phyloP scores from a whole-genome alignment of 129 eudicot species.

The Escallonia herrerae region DNA sequence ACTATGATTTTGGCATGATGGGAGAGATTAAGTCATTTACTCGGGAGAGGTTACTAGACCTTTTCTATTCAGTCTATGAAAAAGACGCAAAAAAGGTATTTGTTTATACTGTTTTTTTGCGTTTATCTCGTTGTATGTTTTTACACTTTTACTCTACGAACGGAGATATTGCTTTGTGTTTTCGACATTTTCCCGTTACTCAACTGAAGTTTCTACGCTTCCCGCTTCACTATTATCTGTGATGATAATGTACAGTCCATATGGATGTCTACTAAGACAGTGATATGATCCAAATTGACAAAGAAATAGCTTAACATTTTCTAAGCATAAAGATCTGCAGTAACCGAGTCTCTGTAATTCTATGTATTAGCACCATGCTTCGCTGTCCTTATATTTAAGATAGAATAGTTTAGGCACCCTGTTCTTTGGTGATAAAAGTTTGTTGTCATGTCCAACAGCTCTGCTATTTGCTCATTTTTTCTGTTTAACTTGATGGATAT shows the following conservation, averaged over 20 bases:
- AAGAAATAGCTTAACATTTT: no score
- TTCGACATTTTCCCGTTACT: background rate
- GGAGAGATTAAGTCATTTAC: slow-evolving; percentile 94
- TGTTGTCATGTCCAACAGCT: no score
- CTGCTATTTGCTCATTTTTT: no score
- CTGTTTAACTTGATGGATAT: background rate
- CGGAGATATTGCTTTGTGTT: background rate
- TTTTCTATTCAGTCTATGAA: slow-evolving; percentile 85
- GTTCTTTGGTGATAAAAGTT: no score
- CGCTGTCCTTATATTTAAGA: no score
- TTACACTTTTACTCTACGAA: background rate
- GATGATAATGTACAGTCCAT: background rate
- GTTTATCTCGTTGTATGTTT: slow-evolving; percentile 3
- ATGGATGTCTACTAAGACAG: no score
- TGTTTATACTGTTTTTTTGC: background rate
- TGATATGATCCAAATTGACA: no score
- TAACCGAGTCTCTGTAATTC: no score
- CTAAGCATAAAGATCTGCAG: no score
- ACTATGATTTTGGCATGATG: slow-evolving; percentile 99
- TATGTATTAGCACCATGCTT: no score
- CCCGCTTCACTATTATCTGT: background rate
- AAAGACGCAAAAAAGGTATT: slow-evolving; percentile 92
- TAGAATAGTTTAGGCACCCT: no score
- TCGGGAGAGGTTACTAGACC: slow-evolving; percentile 58
- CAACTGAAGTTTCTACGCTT: background rate